phyloP scores from a whole-genome alignment of 1,284 basidiomycete genomes.

The Stereum hirsutum region DNA sequence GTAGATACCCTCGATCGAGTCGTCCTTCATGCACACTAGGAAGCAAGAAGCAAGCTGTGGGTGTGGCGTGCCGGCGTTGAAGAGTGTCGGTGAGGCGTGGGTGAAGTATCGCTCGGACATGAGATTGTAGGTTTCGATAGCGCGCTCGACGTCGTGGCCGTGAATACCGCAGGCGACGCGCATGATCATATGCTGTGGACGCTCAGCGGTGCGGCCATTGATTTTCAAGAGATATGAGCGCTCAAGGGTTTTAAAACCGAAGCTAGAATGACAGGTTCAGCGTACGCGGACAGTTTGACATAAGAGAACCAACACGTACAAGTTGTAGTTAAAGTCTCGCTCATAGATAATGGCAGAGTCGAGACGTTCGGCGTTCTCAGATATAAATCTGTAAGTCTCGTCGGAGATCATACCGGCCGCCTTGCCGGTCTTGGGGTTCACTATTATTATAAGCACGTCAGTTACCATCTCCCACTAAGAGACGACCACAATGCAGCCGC shows the following conservation, averaged over 20 bases:
- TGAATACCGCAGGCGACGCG: constrained; percentile 98
- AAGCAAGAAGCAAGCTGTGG: constrained; percentile 97
- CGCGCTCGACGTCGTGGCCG: constrained; percentile 83
- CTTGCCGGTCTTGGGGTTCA: constrained; percentile 93
- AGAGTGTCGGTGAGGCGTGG: constrained; percentile 96
- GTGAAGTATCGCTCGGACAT: constrained; percentile 98
- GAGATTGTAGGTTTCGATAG: constrained; percentile 87
- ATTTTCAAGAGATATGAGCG: constrained; percentile 95
- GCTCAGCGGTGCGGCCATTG: constrained; percentile 92
- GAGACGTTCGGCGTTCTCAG: constrained; percentile 75
- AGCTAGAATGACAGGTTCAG: too few relatives aligned
- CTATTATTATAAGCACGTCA: constrained; percentile 30
- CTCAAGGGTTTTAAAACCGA: constrained; percentile 99
- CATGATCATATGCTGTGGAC: constrained; percentile 99
- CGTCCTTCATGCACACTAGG: constrained; percentile 97
- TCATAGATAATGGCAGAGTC: constrained; percentile 98
- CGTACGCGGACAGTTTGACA: constrained; percentile 2
- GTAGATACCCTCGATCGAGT: constrained; percentile 99
- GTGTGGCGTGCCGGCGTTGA: constrained; percentile 96
- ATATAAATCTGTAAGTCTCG: constrained; percentile 79
- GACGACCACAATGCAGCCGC: constrained; percentile 16
- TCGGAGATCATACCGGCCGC: constrained; percentile 90
- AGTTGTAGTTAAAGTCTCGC: constrained; percentile 97
- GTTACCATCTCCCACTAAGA: neutral
- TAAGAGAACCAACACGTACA: constrained; percentile 35